Evolutionary conservation across 1,284 basidiomycete genomes (phyloP), one percentile per base, ranked within the genome.

Genomic region (Fomitiporia mediterranea): DNA sequence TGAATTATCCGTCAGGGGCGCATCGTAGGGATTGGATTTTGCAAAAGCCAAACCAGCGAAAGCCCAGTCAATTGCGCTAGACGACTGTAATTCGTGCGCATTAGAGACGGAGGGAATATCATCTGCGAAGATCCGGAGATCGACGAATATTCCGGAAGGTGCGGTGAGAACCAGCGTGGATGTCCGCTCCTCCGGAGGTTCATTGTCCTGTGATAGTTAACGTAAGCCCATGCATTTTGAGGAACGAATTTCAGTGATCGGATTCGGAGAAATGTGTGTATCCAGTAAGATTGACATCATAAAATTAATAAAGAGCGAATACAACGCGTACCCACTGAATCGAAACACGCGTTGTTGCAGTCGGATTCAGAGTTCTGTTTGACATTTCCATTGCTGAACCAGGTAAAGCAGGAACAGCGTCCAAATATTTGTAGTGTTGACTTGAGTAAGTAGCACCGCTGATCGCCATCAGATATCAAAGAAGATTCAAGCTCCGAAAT

Each of bases 161-260:
- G 55, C 49, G 34, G 48, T 56, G 32, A 56, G 40, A 15, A 56
- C 55, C 4, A 56, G 49, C 15, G 55, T 56, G 32, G 47, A 50
- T 8, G 55, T 56, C 23, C 40, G 55, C 21, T 56, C 55, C 28
- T 50, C 37, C 5, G 48, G 39, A n/a, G 32, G 38, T 7, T 32
- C 55, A 34, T 50, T 30, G n/a, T 40, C 48, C 55, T 56, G 25
- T 32, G 39, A 3, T n/a, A 9, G 17, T 13, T 40, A n/a, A 19
- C 23, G 28, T 42, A 51, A 43, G 42, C 15, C 15, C 42, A 43
- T 23, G n/a, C n/a, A n/a, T n/a, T n/a, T n/a, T n/a, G n/a, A n/a
- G n/a, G n/a, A n/a, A 4, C 19, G 5, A 9, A 43, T 23, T 21
- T 19, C 35, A 43, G 21, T 21, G 19, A 23, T 43, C 42, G 42